Conservation (phyloP, 148 eudicot species). For the Camellia japonica region DNA sequence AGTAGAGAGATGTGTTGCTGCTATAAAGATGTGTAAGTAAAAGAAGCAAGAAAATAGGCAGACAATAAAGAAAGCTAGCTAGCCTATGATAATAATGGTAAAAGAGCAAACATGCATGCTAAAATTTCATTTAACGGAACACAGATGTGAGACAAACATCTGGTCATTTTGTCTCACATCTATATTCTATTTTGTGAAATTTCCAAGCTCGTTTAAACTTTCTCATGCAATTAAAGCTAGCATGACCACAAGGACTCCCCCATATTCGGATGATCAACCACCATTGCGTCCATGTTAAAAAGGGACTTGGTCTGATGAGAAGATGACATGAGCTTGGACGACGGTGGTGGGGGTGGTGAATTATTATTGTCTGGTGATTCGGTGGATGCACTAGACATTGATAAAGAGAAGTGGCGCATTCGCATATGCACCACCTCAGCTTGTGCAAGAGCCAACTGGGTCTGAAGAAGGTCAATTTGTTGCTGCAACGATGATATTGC, state of each 20-base stretch:
- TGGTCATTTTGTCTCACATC: not conserved
- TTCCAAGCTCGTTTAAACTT: no score
- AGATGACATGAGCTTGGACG: slow-evolving; percentile 34
- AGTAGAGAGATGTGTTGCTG: not conserved
- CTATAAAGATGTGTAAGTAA: not conserved
- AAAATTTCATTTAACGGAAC: not conserved
- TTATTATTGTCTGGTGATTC: slow-evolving; percentile 43
- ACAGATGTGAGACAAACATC: no score
- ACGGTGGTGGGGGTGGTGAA: slow-evolving; percentile 23
- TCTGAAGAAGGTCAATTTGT: slow-evolving; percentile 63
- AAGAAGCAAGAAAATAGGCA: not conserved
- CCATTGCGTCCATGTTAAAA: slow-evolving; percentile 56
- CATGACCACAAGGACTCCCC: slow-evolving; percentile 64
- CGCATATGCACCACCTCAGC: slow-evolving; percentile 74
- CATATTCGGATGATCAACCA: slow-evolving; percentile 44
- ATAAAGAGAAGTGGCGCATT: slow-evolving; percentile 49
- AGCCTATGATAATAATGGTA: slow-evolving; percentile 8
- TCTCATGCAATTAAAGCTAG: slow-evolving; percentile 15
- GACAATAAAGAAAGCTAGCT: slow-evolving; percentile 15
- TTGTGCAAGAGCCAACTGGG: slow-evolving; percentile 74
- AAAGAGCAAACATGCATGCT: slow-evolving; percentile 3
- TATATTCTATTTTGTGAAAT: not conserved
- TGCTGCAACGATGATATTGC: slow-evolving; percentile 84
- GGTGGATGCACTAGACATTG: slow-evolving; percentile 20
- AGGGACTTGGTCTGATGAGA: slow-evolving; percentile 44